Evolutionary conservation across 306 rosid genomes (phyloP), one percentile per base, ranked within the genome.

Genomic region (Rubus parviflorus): DNA sequence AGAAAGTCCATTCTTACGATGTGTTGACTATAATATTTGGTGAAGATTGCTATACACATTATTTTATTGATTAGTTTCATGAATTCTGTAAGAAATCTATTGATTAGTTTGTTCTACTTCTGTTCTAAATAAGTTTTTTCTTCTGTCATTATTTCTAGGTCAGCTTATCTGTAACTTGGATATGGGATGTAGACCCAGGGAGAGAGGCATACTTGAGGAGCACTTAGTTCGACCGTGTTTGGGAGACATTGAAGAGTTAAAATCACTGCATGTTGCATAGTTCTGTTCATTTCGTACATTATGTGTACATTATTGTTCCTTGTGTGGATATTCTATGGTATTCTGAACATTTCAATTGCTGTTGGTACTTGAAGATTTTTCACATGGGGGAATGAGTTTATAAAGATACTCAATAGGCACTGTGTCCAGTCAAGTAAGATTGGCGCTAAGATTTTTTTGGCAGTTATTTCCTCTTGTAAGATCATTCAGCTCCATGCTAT

Each of bases 151-250:
- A 42, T 42, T 57, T 73, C 23, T 15, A 57, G 54, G 56, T 41
- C 66, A 7, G 9, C 48, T 35, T 9, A 72, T 56, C 66, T 41
- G 66, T 20, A 73, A 40, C 66, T 73, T 43, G 77, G 42, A 23
- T 61, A 8, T 23, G 77, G 66, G 54, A 57, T 8, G 23, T 45
- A 57, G 68, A 15, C 61, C 75, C 25, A 8, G 7, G 30, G 11
- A 15, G 41, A 23, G 60, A 70, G 41, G 61, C 46, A 35, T 7
- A 49, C 3, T 51, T 71, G 11, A 72, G 40, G 46, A 37, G 19
- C 65, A 37, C 37, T n/a, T 6, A 6, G 25, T 72, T 72, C n/a
- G 8, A 54, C 22, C 13, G 5, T 40, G 38, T 9, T n/a, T 40
- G 37, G 47, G 64, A 37, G 49, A 52, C 10, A 12, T 13, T 0